A percentile compares a stretch with the other conserved stretches of the same genome.
Conservation (phyloP, 2,329 filamentous ascomycete genomes). For the Coniochaeta sp. region DNA sequence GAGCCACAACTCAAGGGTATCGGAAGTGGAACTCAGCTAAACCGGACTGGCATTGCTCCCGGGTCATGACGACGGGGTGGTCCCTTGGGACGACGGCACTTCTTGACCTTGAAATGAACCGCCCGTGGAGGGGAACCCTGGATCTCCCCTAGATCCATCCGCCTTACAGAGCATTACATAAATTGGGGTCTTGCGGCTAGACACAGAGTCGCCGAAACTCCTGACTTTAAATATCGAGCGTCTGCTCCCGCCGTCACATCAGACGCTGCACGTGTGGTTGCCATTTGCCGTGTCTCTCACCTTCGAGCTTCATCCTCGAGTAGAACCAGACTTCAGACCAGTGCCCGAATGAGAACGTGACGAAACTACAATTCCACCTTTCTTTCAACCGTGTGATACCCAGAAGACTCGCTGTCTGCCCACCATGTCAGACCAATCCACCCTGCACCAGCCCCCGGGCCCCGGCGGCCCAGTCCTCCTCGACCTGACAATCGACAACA, state of each 20-base stretch:
- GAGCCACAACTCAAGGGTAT: not conserved
- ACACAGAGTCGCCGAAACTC: not conserved
- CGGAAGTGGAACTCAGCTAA: not conserved
- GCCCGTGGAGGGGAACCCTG: not conserved
- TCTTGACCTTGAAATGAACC: not conserved
- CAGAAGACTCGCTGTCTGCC: not conserved
- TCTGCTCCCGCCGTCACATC: not conserved
- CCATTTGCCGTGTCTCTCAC: not conserved
- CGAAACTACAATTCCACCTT: too few species aligned
- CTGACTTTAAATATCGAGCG: not conserved
- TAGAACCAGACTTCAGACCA: too few species aligned
- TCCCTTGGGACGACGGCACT: not conserved
- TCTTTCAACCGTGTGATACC: not conserved
- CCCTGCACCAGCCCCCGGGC: conserved; percentile 5
- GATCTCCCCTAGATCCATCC: not conserved
- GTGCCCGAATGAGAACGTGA: too few species aligned
- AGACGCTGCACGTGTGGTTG: not conserved
- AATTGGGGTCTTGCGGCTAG: not conserved
- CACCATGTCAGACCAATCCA: not conserved
- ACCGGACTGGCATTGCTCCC: not conserved
- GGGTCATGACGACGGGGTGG: not conserved
- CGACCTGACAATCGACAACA: conserved; percentile 71
- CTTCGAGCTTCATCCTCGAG: not conserved
- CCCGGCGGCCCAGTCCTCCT: conserved; percentile 17
- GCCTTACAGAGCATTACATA: not conserved